Conservation (phyloP, 2,329 filamentous ascomycete species). For the Diaporthe sp. region DNA sequence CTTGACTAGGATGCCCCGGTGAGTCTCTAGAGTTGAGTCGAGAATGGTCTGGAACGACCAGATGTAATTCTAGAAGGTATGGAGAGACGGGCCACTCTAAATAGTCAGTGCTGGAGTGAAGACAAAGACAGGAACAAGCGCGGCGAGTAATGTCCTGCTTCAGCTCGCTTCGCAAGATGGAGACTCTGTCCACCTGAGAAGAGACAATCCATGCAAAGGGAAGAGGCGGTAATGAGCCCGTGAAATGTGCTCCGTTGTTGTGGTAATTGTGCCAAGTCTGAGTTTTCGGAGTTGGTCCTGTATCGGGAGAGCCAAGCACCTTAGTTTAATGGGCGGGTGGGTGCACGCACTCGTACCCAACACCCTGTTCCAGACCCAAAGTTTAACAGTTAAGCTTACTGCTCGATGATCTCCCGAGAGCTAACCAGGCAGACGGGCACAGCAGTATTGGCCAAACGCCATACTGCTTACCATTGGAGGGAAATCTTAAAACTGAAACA, state of each 20-base stretch:
- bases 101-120: neutral
- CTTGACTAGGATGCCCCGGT: neutral
- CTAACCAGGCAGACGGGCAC: neutral
- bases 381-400: conserved; percentile 19
- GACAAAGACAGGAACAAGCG: neutral
- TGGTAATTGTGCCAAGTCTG: conserved; percentile 32
- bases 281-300: conserved; percentile 8
- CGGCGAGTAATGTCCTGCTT: conserved; percentile 13
- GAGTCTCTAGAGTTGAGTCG: neutral
- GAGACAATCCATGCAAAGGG: neutral
- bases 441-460: too few relatives aligned
- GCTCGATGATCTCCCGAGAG: conserved; percentile 30
- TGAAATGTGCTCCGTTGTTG: neutral
- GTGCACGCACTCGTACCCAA: conserved; percentile 1
- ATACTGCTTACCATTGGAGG: neutral
- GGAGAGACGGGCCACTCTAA: neutral
- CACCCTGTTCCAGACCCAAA: conserved; percentile 4
- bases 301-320: conserved; percentile 29
- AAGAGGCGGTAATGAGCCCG: conserved; percentile 22
- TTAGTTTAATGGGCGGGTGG: conserved; percentile 29
- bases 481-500: conserved; percentile 26
- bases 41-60: neutral
- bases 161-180: conserved; percentile 1
- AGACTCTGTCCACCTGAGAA: neutral
- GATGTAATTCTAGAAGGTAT: neutral